Evolutionary conservation across 176 grass and related monocot genomes (phyloP).

Genomic region (Hordeum marinum): DNA sequence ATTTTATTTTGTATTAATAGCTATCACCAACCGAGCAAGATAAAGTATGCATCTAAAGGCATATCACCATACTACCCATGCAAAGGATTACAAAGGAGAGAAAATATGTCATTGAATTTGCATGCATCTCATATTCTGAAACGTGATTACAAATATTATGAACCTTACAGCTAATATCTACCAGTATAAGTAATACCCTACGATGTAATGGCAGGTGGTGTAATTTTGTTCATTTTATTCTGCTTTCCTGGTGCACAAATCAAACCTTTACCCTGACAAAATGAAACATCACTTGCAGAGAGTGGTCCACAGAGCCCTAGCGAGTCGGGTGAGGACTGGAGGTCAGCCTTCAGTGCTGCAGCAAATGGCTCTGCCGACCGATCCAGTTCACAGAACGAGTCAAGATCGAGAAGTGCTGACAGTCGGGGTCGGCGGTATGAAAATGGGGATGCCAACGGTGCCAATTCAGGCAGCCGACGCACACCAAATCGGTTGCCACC

Average conservation of each 20-base stretch:
- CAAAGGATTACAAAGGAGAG: neutral
- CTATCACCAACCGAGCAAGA: neutral
- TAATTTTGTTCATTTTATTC: conserved; percentile 18
- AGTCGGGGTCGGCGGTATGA: conserved; percentile 52
- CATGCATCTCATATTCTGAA: neutral
- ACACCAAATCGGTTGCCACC: conserved; percentile 88
- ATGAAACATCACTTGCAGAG: conserved; percentile 51
- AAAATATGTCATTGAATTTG: no score
- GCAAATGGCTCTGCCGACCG: conserved; percentile 52
- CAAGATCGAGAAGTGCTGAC: conserved; percentile 78
- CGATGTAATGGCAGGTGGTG: no score
- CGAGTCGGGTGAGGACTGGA: conserved; percentile 85
- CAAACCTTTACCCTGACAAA: neutral
- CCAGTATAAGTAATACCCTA: neutral
- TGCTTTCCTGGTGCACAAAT: neutral
- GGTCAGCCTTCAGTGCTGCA: conserved; percentile 72
- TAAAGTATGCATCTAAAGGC: neutral
- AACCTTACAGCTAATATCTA: no score
- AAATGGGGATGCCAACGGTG: conserved; percentile 65
- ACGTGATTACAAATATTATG: neutral
- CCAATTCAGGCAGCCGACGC: conserved; percentile 58
- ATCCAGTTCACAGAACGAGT: conserved; percentile 47
- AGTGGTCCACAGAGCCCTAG: conserved; percentile 49
- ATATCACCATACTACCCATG: neutral
- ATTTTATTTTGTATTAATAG: neutral